Conservation (phyloP, 1,284 basidiomycete species). For the Pseudozyma tsukubaensis region DNA sequence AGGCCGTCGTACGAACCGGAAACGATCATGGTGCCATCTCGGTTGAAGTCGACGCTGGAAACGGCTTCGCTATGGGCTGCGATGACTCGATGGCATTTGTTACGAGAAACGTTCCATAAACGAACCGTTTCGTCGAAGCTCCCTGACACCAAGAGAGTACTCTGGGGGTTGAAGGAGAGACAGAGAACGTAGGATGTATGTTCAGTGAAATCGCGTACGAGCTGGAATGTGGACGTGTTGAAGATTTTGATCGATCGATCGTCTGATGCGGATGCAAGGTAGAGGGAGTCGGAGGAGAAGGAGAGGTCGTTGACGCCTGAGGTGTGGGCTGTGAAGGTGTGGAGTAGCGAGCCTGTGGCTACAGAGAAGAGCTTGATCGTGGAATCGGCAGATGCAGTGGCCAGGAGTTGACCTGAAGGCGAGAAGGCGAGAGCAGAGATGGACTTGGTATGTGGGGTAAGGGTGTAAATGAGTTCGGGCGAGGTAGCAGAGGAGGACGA, state of each 20-base stretch:
- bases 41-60: slow-evolving; percentile 89
- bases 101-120: slow-evolving; percentile 90
- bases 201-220: slow-evolving; percentile 72
- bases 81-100: slow-evolving; percentile 61
- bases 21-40: slow-evolving; percentile 92
- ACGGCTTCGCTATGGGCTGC: slow-evolving; percentile 98
- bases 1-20: slow-evolving; percentile 95
- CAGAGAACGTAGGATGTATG: slow-evolving; percentile 96
- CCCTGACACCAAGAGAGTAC: slow-evolving; percentile 89
- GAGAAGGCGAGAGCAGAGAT: slow-evolving; percentile 71
- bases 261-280: slow-evolving; percentile 62
- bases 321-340: slow-evolving; percentile 39
- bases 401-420: slow-evolving; percentile 70
- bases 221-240: slow-evolving; percentile 28
- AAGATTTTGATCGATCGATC: slow-evolving; percentile 55
- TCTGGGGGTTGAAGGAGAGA: slow-evolving; percentile 87
- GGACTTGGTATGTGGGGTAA: slow-evolving; percentile 70
- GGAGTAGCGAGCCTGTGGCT: slow-evolving; percentile 39
- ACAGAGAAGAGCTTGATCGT: slow-evolving; percentile 64
- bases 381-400: slow-evolving; percentile 68
- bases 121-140: slow-evolving; percentile 94
- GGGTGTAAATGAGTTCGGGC: slow-evolving; percentile 64
- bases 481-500: background rate
- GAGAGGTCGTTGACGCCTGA: slow-evolving; percentile 59
- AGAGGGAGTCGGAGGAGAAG: slow-evolving; percentile 58